phyloP scores from a whole-genome alignment of 208 protist species.

The Acanthamoeba royreba region DNA sequence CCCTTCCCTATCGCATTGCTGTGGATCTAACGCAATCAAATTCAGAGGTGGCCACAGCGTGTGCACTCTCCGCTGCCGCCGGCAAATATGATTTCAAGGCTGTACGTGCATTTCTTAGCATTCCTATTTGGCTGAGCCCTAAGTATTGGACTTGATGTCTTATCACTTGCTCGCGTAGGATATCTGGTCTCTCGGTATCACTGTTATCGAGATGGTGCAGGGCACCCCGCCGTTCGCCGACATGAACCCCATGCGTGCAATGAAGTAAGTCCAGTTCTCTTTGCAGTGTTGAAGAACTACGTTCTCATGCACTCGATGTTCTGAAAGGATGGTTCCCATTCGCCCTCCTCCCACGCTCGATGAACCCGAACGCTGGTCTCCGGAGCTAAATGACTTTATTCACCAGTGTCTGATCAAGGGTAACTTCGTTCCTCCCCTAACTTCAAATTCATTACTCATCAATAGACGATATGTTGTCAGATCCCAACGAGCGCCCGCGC shows the following conservation, averaged over 20 bases:
- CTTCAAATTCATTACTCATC: neutral
- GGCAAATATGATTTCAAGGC: neutral
- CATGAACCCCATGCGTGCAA: conserved; percentile 14
- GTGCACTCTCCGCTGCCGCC: neutral
- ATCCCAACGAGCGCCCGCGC: neutral
- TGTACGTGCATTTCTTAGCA: neutral
- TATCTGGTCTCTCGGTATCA: conserved; percentile 44
- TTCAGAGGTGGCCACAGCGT: neutral
- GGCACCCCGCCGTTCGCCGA: neutral
- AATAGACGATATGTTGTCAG: neutral
- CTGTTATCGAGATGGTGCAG: conserved; percentile 24
- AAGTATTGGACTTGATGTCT: neutral
- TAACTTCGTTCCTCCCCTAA: neutral
- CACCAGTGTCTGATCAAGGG: conserved; percentile 4
- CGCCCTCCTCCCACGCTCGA: neutral
- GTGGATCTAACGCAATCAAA: neutral
- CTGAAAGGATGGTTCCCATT: neutral
- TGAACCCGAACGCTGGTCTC: neutral
- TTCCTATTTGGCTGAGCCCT: neutral
- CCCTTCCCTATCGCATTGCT: neutral
- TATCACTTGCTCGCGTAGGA: neutral
- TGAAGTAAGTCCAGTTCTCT: neutral
- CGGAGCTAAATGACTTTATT: conserved; percentile 17
- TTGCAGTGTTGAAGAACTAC: neutral
- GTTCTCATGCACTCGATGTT: neutral